Base-by-base conservation (phyloP, 768 basidiomycete species). In the Kwoniella dejecticola region DNA sequence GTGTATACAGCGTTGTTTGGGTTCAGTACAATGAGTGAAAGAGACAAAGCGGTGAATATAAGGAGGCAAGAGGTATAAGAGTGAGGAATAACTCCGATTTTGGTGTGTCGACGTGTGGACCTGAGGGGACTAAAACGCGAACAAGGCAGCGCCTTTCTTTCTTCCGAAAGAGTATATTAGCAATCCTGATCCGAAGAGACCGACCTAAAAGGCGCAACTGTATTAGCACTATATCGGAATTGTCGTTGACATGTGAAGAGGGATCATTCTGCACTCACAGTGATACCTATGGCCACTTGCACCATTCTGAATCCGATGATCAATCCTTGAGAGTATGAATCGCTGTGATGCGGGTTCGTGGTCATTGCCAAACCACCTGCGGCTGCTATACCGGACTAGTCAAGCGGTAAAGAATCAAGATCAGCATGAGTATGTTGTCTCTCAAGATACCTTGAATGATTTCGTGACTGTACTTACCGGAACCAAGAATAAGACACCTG, bases 211-310 rank as follows among this genome's bases (percentile, higher is more conserved):
- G 2, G 2, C 19, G 10, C 7, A 41, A 21, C 30, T 31, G 11
- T 4, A n/a, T n/a, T n/a, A n/a, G n/a, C n/a, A n/a, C n/a, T n/a
- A n/a, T n/a, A n/a, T n/a, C n/a, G n/a, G n/a, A n/a, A n/a, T n/a
- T n/a, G n/a, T n/a, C n/a, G n/a, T n/a, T n/a, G n/a, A n/a, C 17
- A 40, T 40, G 38, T 55, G 21, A 36, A 24, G 13, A 27, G 21
- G 41, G 17, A 17, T 7, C 19, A 44, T 23, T 1, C 19, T 19
- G 21, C 7, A 64, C 68, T 63, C 29, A 73, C 89, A 0, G 90
- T 92, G 68, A 93, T 91, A 27, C 91, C 91, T 59, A 92, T 90
- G 0, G 89, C 88, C 48, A 92, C 90, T 88, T 91, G 91, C 7
- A 90, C 88, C 31, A 87, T 86, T 63, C 90, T 88, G 54, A 91